Percentiles rank a stretch among this genome's conserved stretches.
These are phyloP conservation scores for Erysiphe neolycopersici DNA, from an alignment of 2,329 filamentous ascomycete genomes.

Conservation along the genomic window DNA sequence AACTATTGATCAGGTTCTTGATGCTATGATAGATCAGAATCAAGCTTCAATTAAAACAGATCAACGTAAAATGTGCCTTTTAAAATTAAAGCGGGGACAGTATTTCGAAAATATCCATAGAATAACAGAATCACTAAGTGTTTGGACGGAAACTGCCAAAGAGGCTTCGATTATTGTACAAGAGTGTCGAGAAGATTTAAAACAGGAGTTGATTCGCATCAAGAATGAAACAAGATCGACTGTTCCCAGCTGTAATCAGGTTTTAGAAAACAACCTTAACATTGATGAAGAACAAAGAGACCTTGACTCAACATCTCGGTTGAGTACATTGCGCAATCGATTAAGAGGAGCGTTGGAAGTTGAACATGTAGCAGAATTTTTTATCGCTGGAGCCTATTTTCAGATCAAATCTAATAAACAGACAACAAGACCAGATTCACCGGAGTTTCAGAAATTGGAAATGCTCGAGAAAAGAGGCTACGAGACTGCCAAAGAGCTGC, in stretches of 20 bases:
- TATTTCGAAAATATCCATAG: slow-evolving; percentile 48
- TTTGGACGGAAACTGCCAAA: slow-evolving; percentile 36
- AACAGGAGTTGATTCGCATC: slow-evolving; percentile 18
- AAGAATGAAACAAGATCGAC: neutral
- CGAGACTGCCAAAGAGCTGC: slow-evolving; percentile 47
- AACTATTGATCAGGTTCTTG: slow-evolving; percentile 65
- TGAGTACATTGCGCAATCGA: slow-evolving; percentile 33
- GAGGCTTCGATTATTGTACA: slow-evolving; percentile 26
- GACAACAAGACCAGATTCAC: slow-evolving; percentile 36
- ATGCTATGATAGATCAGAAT: slow-evolving; percentile 75
- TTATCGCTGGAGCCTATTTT: slow-evolving; percentile 57
- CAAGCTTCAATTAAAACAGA: slow-evolving; percentile 38
- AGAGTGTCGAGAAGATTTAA: slow-evolving; percentile 36
- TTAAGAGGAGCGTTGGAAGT: slow-evolving; percentile 52
- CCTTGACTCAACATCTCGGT: slow-evolving; percentile 13
- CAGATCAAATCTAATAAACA: slow-evolving; percentile 51
- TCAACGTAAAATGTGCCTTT: slow-evolving; percentile 37
- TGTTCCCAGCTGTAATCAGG: neutral
- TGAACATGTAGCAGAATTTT: slow-evolving; percentile 62
- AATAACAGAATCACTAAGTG: slow-evolving; percentile 36
- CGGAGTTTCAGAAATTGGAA: slow-evolving; percentile 38
- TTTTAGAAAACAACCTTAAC: slow-evolving; percentile 2
- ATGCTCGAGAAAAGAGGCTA: slow-evolving; percentile 47
- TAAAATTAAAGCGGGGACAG: slow-evolving; percentile 45
- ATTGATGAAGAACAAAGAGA: slow-evolving; percentile 11